phyloP scores from a whole-genome alignment of 1,139 yeast species.

The Magnusiomyces suaveolens region DNA sequence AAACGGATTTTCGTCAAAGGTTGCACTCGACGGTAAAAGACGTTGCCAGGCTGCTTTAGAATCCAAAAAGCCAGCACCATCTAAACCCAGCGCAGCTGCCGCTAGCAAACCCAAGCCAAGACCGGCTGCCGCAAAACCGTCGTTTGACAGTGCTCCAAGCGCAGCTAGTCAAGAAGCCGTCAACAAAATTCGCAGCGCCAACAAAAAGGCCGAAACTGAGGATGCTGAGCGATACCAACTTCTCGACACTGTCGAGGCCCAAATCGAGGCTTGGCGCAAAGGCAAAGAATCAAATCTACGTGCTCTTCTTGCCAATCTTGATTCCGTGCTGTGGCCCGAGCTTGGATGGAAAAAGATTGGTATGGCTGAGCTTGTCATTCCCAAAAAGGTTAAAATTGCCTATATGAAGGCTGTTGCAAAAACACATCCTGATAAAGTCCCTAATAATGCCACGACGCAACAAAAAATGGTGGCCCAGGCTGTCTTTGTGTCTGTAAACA shows the following conservation, averaged over 20 bases:
- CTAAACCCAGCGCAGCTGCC: constrained; percentile 19
- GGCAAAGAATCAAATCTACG: constrained; percentile 76
- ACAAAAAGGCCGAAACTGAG: constrained; percentile 38
- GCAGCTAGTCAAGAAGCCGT: constrained; percentile 38
- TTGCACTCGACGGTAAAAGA: constrained; percentile 69
- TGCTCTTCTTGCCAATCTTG: constrained; percentile 58
- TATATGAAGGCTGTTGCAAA: constrained; percentile 91
- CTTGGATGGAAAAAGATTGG: constrained; percentile 55
- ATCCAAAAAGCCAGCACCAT: constrained; percentile 18
- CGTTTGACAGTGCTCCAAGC: constrained; percentile 20
- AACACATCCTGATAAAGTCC: constrained; percentile 88
- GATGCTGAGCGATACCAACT: constrained; percentile 51
- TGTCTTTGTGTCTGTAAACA: constrained; percentile 72
- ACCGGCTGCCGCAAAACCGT: constrained; percentile 24
- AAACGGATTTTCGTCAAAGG: constrained; percentile 56
- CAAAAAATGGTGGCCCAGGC: constrained; percentile 77
- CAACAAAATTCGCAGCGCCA: constrained; percentile 40
- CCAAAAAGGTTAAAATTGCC: constrained; percentile 78
- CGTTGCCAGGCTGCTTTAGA: constrained; percentile 61
- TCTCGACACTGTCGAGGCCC: constrained; percentile 50
- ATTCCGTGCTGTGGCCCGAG: constrained; percentile 53
- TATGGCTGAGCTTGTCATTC: constrained; percentile 69
- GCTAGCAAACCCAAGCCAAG: constrained; percentile 18
- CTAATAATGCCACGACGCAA: constrained; percentile 47
- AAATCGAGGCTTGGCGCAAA: constrained; percentile 53